Evolutionary conservation across 208 protist genomes (phyloP), one percentile per base, ranked within the genome.

Genomic region (Crithidia fasciculata): DNA sequence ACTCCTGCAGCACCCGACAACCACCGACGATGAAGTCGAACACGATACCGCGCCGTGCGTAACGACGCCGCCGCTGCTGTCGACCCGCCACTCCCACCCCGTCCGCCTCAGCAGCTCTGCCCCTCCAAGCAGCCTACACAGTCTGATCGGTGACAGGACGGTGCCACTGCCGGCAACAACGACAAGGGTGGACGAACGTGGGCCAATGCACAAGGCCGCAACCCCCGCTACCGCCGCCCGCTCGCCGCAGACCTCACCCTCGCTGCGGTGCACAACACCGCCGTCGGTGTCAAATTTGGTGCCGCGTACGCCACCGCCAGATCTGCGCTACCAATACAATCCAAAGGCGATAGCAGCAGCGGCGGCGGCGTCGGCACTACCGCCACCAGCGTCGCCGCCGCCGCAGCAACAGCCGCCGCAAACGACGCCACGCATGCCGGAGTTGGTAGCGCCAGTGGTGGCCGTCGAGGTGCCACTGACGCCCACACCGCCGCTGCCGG

Each of bases 161-260:
- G 52, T 43, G 39, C 9, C 39, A 50, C 63, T 28, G 15, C 39
- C 49, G 28, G 28, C 28, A 28, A 28, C 28, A 28, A 28, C 28
- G 28, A 28, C 28, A 28, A 28, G 28, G 28, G 28, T 28, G 28
- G 28, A 28, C 10, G 47, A 67, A 13, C n/a, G 40, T 28, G 3
- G 5, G 12, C 18, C 37, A 8, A n/a, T 39, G n/a, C 49, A 36
- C 8, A 19, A 39, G 12, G 63, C 45, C n/a, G 12, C 18, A n/a
- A n/a, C 44, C 44, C 44, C 6, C 44, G 44, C 44, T 12, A 36
- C 16, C 10, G 4, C 0, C 2, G 2, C 40, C 10, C 36, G 28
- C 4, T 59, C 63, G n/a, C 63, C 63, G 50, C 63, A 59, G 50
- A 28, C 52, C 39, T 69, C 63, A 16, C 63, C 63, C 0, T 69